Evolutionary conservation across 2,329 filamentous ascomycete genomes (phyloP).

Genomic region (Trichoderma oligosporum): DNA sequence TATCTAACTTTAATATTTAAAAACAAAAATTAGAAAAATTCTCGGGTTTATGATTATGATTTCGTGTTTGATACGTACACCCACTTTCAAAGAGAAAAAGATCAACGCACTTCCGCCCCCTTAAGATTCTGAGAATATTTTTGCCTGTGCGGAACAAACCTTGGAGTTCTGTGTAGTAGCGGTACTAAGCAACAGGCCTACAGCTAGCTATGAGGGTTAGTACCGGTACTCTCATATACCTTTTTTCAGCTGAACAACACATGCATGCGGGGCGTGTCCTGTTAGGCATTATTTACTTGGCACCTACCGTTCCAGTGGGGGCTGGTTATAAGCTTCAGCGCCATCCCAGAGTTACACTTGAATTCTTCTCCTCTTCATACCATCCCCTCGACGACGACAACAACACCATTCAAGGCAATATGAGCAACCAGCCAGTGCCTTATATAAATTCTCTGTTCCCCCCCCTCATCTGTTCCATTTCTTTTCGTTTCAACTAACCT

Average conservation of each 20-base stretch:
- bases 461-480: neutral
- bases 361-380: neutral
- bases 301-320: neutral
- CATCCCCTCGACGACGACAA: neutral
- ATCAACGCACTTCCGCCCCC: no score
- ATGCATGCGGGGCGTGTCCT: constrained; percentile 13
- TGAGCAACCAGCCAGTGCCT: neutral
- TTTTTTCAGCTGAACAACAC: constrained; percentile 6
- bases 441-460: neutral
- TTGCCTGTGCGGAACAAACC: no score
- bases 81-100: no score
- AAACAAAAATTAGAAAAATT: no score
- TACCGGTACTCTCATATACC: neutral
- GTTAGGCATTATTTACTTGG: neutral
- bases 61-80: no score
- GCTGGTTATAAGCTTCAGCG: neutral
- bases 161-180: no score
- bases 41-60: no score
- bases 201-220: no score
- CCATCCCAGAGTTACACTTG: neutral
- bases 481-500: neutral
- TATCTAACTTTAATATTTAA: no score
- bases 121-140: no score
- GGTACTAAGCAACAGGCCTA: no score
- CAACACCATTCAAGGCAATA: neutral